Base-by-base conservation (phyloP, 169 alveolate species). In the Eimeria necatrix region DNA sequence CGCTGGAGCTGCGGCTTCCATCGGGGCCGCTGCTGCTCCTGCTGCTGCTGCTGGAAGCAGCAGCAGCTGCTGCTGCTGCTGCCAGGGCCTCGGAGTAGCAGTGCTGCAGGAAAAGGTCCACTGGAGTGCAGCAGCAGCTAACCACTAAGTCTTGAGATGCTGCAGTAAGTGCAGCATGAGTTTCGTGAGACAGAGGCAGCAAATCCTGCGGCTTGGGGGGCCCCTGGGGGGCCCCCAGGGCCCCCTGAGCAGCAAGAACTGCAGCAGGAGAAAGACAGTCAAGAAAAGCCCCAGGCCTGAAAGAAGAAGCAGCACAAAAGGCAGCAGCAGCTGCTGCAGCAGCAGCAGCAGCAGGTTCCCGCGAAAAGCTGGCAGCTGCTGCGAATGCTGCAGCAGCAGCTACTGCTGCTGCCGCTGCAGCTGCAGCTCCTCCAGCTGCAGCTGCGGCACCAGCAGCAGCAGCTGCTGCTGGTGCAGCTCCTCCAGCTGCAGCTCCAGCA, bases 121-220 rank as follows among this genome's bases (percentile, higher is more conserved):
- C 24, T n/a, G 84, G 84, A 4, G 53, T 73, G 84, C 84, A 73
- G 84, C 84, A 73, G 52, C 84, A 73, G 84, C 84, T 26, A n/a
- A 73, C 84, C 6, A 73, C 84, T 4, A 73, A 51, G 7, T 73
- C 84, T 73, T 73, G 84, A 5, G 84, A 73, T n/a, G 84, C 84
- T 73, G 84, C 84, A 32, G 52, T 32, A 22, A 73, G 84, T 5
- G 84, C 84, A 8, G 84, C 84, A 22, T 73, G 84, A 22, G 84
- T 32, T 4, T 51, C 84, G 20, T 26, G 24, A 18, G 84, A 73
- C 26, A 32, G 48, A 9, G 84, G 84, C 84, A 73, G 84, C 84
- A 73, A 73, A n/a, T 73, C 56, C 20, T 73, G 46, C 7, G 84
- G 48, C 18, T 8, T 73, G 49, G 84, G 56, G 6, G 48, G 52